Evolutionary conservation across 2,329 filamentous ascomycete species (phyloP), one percentile per base, ranked within the genome.

Genomic region (Sporothrix schenckii): DNA sequence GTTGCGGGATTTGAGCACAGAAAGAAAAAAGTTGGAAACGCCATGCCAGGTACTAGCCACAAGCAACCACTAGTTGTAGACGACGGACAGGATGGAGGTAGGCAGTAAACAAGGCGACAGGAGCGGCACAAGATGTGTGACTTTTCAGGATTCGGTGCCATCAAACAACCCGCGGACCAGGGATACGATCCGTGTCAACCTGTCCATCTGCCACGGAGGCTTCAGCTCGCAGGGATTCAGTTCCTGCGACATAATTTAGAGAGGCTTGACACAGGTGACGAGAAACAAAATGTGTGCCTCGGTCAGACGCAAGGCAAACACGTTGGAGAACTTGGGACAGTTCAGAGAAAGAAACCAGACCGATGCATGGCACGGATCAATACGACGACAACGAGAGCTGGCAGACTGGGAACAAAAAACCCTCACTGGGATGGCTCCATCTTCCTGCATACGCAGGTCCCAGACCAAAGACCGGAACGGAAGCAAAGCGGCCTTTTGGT

Each of bases 371-470:
- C n/a, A 21, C 21, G 44, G 2, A 50, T 21, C 11, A 66, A 16
- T 39, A 67, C 50, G 39, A 54, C 39, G n/a, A 63, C 24, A 47
- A 39, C 41, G 58, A 63, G 41, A 27, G 14, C 19, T 14, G 34
- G 27, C 24, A 53, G 41, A 4, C 13, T 10, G 4, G 3, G 41
- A 44, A 3, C 14, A 19, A 24, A 34, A 66, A 66, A 66, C 7
- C 34, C 47, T n/a, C 27, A 66, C 63, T 21, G 49, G 21, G 44
- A 50, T n/a, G 47, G 63, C 63, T 53, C 63, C 63, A 66, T 66
- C 63, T 34, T 52, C 27, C 27, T 66, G 63, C 63, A 66, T 66
- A 66, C 52, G 63, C 47, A 66, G 63, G 63, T 66, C 63, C 63
- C 65, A 50, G 65, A n/a, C 34, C 4, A 58, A 34, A 30, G 44